Conservation (phyloP, 2,329 filamentous ascomycete genomes). For the Pyricularia sp. region DNA sequence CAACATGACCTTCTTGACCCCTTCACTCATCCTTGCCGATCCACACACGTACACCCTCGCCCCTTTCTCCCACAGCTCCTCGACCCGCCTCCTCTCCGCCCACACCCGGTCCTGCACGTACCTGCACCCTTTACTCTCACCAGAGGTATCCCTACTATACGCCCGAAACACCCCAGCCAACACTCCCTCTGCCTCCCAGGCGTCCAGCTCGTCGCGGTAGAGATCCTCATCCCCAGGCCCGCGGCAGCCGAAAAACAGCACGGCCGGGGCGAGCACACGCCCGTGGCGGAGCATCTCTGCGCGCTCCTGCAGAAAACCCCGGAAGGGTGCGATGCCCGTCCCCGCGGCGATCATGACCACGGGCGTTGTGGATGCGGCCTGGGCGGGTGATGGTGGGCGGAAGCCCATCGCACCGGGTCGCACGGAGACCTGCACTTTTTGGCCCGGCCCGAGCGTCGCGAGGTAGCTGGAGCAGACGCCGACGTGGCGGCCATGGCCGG, state of each 20-base stretch:
- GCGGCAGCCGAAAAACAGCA: slow-evolving; percentile 32
- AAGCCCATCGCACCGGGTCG: slow-evolving; percentile 20
- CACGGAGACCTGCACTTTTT: background rate
- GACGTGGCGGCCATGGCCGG: slow-evolving; percentile 24
- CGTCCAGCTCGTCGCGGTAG: slow-evolving; percentile 15
- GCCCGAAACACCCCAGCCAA: slow-evolving; percentile 1
- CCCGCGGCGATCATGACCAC: slow-evolving; percentile 43
- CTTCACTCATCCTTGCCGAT: background rate
- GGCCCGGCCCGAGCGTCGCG: slow-evolving; percentile 16
- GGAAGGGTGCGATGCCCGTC: slow-evolving; percentile 37
- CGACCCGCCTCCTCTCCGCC: background rate
- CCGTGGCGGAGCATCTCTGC: slow-evolving; percentile 12
- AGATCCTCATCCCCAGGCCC: slow-evolving; percentile 23
- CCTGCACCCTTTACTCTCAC: background rate
- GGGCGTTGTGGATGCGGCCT: slow-evolving; percentile 23
- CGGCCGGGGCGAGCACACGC: slow-evolving; percentile 23
- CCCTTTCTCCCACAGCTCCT: background rate
- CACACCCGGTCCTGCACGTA: slow-evolving; percentile 5
- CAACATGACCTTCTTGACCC: background rate
- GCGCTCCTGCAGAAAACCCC: slow-evolving; percentile 25
- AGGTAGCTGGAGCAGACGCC: slow-evolving; percentile 40
- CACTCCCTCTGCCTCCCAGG: slow-evolving; percentile 12
- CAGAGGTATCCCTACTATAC: background rate
- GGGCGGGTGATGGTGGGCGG: slow-evolving; percentile 27
- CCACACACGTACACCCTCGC: slow-evolving; percentile 2